A percentile compares a stretch with the other conserved stretches of the same genome.
Conservation (phyloP, 305 asterid species). For the Striga hermonthica region DNA sequence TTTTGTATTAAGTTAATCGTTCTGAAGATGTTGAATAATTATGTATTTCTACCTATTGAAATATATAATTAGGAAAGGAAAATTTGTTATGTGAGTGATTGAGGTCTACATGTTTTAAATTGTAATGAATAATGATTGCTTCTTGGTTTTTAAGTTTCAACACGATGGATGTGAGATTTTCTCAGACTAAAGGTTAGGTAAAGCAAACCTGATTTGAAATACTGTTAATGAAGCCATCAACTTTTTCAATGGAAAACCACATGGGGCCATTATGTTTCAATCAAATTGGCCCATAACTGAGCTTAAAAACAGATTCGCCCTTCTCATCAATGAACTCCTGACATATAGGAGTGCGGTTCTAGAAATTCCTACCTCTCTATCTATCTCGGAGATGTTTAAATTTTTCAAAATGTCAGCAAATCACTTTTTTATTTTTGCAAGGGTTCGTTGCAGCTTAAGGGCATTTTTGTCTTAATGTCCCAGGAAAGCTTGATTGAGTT, state of each 20-base stretch:
- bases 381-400: too few relatives aligned
- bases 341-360: too few relatives aligned
- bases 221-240: not conserved
- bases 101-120: not conserved
- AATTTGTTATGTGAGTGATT: not conserved
- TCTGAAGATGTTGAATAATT: not conserved
- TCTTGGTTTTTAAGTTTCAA: not conserved
- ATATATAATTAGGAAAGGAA: not conserved
- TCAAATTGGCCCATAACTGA: not conserved
- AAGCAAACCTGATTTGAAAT: not conserved
- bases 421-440: too few relatives aligned
- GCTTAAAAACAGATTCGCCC: conserved; percentile 8
- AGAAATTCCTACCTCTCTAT: too few relatives aligned
- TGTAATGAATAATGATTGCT: not conserved
- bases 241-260: not conserved
- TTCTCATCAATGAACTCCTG: too few relatives aligned
- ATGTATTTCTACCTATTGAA: not conserved
- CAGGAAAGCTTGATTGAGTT: conserved; percentile 13
- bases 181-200: not conserved
- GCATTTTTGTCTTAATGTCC: conserved; percentile 15
- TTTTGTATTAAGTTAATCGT: not conserved
- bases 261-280: not conserved
- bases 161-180: not conserved
- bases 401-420: too few relatives aligned
- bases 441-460: not conserved